Evolutionary conservation across 1,284 basidiomycete genomes (phyloP), one percentile per base, ranked within the genome.

Genomic region (Boletellus sp.): DNA sequence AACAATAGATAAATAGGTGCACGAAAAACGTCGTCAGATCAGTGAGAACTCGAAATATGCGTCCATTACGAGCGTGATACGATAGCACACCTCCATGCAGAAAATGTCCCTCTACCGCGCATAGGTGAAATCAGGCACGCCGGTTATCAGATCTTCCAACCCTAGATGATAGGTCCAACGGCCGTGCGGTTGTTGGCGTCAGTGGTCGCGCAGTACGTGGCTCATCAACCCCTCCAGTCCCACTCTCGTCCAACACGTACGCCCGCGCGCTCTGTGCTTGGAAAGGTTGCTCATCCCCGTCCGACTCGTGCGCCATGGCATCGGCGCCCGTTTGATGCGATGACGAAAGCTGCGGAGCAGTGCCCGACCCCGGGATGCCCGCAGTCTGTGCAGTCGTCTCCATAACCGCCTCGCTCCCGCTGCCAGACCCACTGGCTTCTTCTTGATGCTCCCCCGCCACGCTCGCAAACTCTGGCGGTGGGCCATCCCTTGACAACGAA

Each of bases 401-500:
- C 24, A 18, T 35, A 48, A 18, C 37, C 18, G 2, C 37, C 7
- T 49, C 40, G 10, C 36, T 38, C 7, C 47, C 40, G 10, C 36
- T 35, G 10, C 47, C 49, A 19, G 42, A 42, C 35, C 18, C 30
- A 19, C 30, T 37, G 8, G 16, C 30, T 32, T 32, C 16, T 19
- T 43, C 52, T 22, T 32, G 26, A 5, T 44, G 48, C 28, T 33
- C 40, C 11, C 44, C 48, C 16, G 42, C 12, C 13, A 49, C 54
- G 26, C 53, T 61, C 16, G 57, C 62, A 52, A 60, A 66, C 33
- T 52, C 60, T 2, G 64, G 64, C 7, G 75, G 76, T 1, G 75
- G 75, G 1, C n/a, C 43, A n/a, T 71, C 63, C 44, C 69, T 62
- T 24, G 70, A 71, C 40, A 66, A 48, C 18, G 70, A 69, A 52